phyloP scores from a whole-genome alignment of 306 rosid genomes.

The Mucuna pruriens region DNA sequence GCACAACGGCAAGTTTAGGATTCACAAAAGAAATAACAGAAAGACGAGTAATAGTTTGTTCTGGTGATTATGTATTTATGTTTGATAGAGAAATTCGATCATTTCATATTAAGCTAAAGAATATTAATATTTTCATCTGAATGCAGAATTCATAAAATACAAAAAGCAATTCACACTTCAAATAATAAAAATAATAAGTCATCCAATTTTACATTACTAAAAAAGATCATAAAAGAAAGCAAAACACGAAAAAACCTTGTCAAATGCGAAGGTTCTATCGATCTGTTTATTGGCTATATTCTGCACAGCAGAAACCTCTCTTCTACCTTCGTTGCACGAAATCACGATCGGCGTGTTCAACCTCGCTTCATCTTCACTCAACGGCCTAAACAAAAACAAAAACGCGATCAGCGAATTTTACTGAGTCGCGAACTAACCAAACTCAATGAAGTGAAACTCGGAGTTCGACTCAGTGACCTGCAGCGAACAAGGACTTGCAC shows the following conservation, averaged over 20 bases:
- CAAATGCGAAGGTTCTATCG: conserved; percentile 94
- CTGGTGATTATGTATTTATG: neutral
- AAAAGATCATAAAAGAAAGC: neutral
- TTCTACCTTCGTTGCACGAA: conserved; percentile 79
- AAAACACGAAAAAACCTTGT: conserved; percentile 63
- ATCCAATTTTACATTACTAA: neutral
- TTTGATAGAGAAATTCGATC: neutral
- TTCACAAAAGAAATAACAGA: neutral
- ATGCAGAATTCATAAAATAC: neutral
- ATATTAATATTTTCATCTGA: neutral
- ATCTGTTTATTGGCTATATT: conserved; percentile 98
- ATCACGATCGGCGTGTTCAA: conserved; percentile 92
- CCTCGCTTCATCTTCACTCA: conserved; percentile 86
- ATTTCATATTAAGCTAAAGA: neutral
- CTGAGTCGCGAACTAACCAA: conserved; percentile 2
- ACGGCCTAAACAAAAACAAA: conserved; percentile 64
- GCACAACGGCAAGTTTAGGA: neutral
- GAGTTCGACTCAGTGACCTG: conserved; percentile 63
- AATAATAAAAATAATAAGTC: neutral
- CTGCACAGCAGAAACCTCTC: conserved; percentile 90
- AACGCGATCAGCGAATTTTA: neutral
- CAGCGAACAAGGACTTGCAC: conserved; percentile 97
- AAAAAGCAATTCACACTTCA: neutral
- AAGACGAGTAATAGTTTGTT: neutral
- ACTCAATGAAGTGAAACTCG: conserved; percentile 11